Evolutionary conservation across 2,329 filamentous ascomycete genomes (phyloP), one percentile per base, ranked within the genome.

Genomic region (Coniosporium tulheliwenetii): DNA sequence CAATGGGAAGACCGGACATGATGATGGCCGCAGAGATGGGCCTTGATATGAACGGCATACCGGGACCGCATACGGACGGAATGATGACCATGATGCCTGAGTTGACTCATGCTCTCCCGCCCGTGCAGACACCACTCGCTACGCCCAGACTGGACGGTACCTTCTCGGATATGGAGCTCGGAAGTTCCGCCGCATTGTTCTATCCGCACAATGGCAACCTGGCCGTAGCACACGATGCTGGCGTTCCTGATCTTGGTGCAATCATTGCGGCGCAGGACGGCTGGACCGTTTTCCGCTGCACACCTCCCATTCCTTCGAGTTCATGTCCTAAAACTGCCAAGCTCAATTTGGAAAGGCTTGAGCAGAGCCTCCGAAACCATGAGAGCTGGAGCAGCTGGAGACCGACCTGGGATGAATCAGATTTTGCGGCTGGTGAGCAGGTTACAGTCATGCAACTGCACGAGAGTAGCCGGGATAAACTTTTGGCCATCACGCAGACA

Each of bases 401-500:
- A 36, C 65, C 67, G n/a, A 53, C 60, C 10, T 67, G 65, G 59
- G 60, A 70, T 37, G 67, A 71, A 30, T 48, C 59, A 7, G 66
- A 70, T 41, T 62, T 65, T 39, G 58, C 63, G 14, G 60, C 59
- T n/a, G 61, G 61, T 30, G 63, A 68, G 29, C 59, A 63, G 35
- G 54, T 71, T 35, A 58, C 58, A 4, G 65, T 70, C 10, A 62
- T 67, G 50, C 65, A 62, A 31, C 52, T 71, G 38, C 66, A 68
- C 37, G 68, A 70, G 41, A 61, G 68, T 36, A 77, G 77, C 2
- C 68, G 79, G 30, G 79, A 84, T 53, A 77, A 76, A 53, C 71
- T 83, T 50, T 67, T 81, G n/a, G 78, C 77, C 38, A 81, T 82
- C 45, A 81, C 77, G 0, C 79, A 82, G 53, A 73, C 67, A 35